A percentile compares a stretch with the other conserved stretches of the same genome.
Conservation (phyloP, 148 eudicot genomes). For the Diospyros kaki region DNA sequence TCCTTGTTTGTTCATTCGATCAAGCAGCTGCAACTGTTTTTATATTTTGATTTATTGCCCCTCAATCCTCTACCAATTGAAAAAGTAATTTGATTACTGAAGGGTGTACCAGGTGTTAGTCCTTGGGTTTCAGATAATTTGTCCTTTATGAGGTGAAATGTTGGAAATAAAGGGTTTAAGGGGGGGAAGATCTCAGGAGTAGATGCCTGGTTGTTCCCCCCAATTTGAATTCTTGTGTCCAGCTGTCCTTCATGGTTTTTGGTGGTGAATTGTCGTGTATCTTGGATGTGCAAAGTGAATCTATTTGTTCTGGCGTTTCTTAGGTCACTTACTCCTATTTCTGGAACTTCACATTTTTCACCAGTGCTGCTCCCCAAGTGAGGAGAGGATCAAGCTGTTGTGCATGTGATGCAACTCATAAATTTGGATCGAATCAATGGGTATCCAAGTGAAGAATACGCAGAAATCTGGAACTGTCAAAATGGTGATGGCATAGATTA, state of each 20-base stretch:
- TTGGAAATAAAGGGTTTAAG: conserved; percentile 26
- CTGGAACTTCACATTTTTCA: conserved; percentile 27
- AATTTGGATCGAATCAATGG: conserved; percentile 3
- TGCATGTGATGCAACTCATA: not conserved
- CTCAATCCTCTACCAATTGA: conserved; percentile 19
- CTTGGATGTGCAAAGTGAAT: conserved; percentile 25
- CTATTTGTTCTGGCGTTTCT: not conserved
- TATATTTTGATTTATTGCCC: not conserved
- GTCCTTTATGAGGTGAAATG: conserved; percentile 30
- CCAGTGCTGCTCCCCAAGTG: conserved; percentile 16
- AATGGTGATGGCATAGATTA: not conserved
- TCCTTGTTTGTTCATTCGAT: not conserved
- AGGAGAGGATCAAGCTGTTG: not conserved
- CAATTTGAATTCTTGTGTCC: conserved; percentile 22
- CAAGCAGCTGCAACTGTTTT: conserved; percentile 8
- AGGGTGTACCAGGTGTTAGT: conserved; percentile 29
- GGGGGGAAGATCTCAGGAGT: conserved; percentile 22
- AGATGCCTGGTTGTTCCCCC: conserved; percentile 11
- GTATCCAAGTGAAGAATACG: not conserved
- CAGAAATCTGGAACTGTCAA: not conserved
- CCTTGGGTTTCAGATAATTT: conserved; percentile 21
- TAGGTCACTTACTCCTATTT: conserved; percentile 12
- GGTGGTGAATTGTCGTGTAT: conserved; percentile 26
- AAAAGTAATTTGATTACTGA: conserved; percentile 28
- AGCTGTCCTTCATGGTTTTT: conserved; percentile 19